Base-by-base conservation (phyloP, 2,329 filamentous ascomycete species). In the Tolypocladium ovalisporum region DNA sequence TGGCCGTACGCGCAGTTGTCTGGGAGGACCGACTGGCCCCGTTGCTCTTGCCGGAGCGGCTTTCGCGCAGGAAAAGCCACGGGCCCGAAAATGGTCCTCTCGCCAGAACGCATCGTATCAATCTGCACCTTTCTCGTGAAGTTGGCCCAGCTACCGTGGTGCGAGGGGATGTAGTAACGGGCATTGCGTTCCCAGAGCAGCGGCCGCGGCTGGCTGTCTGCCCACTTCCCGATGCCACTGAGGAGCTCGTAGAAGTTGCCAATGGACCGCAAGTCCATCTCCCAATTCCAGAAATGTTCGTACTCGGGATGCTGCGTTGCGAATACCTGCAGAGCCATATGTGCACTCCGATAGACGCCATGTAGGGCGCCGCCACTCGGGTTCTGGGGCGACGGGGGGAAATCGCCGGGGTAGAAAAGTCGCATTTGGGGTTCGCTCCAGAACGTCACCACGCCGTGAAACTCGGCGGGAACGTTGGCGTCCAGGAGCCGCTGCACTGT, bases 391-490 rank as follows among this genome's bases (percentile, higher is more conserved):
- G 85, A 82, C 51, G 86, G 83, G 63, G 87, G 85, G n/a, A 91
- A 86, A 44, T 83, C 81, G 2, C 82, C 82, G 59, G 80, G 71
- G 66, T 95, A 96, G 70, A 90, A 85, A 57, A 92, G 78, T 57
- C 80, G 79, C 88, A 96, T 93, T 71, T 93, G 89, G 55, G 83
- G 79, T 70, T 94, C 89, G 2, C 89, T 91, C 90, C 90, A 96
- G 7, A 95, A 76, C 0, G 87, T 90, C 51, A 87, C 88, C 70
- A 96, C 82, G 59, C 86, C 83, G 67, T 86, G 88, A 71, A 96
- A 96, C 66, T 93, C 89, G 59, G 81, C 76, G 0, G 89, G 78
- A 64, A 88, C 71, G 65, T 86, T 79, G 66, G 81, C 74, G 67
- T 84, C 79, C 67, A 96, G 76, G 65, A 93, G 82, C 19, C 81